Evolutionary conservation across 169 alveolate species (phyloP).

Genomic region (Theileria sp.): DNA sequence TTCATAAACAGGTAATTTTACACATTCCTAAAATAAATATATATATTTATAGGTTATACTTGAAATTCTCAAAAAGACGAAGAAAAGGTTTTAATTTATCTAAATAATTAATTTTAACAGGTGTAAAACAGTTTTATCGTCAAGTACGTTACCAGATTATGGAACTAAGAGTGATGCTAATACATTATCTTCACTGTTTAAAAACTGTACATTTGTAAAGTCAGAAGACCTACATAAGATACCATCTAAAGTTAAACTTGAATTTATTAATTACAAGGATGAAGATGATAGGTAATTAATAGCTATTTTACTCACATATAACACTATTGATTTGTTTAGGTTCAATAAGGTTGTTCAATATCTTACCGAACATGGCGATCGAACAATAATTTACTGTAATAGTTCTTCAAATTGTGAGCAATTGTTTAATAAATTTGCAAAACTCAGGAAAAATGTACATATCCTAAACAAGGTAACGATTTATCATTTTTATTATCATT

Average conservation of each 20-base stretch:
- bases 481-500: no score
- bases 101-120: neutral
- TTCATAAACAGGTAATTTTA: constrained; percentile 16
- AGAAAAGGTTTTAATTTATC: neutral
- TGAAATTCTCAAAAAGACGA: neutral
- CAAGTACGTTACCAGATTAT: neutral
- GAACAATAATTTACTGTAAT: constrained; percentile 20
- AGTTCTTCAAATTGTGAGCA: neutral
- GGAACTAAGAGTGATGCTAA: constrained; percentile 9
- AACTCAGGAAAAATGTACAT: constrained; percentile 15
- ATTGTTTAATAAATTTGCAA: neutral
- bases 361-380: neutral
- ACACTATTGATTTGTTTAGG: neutral
- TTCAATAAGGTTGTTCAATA: constrained; percentile 9
- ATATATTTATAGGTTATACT: neutral
- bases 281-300: neutral
- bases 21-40: neutral
- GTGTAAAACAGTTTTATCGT: constrained; percentile 7
- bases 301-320: neutral
- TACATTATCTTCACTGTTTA: neutral
- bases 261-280: constrained; percentile 23
- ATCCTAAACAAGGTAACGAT: neutral
- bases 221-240: constrained; percentile 6
- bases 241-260: constrained; percentile 3
- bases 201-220: neutral